These are phyloP conservation scores for Jatropha podagrica DNA, from an alignment of 441 rosid genomes.

Conservation along the genomic window DNA sequence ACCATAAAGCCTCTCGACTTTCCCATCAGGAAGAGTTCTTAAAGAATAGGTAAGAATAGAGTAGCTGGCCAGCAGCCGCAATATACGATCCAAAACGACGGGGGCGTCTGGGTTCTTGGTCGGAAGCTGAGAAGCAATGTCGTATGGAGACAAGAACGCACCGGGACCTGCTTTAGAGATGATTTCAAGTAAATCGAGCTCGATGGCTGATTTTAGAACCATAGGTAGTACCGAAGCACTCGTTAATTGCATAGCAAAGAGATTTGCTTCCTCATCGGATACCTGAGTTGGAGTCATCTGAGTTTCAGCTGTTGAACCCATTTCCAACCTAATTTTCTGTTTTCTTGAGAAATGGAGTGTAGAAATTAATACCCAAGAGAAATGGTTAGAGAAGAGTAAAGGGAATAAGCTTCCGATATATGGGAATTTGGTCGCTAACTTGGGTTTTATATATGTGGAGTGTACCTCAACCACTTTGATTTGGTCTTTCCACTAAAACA, in stretches of 20 bases:
- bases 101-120: constrained; percentile 67
- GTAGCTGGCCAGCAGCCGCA: constrained; percentile 64
- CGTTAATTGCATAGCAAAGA: constrained; percentile 65
- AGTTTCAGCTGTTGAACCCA: constrained; percentile 61
- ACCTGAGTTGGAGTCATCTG: constrained; percentile 62
- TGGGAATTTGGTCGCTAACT: too few relatives aligned
- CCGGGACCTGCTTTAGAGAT: constrained; percentile 54
- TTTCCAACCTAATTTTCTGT: background rate
- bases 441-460: too few relatives aligned
- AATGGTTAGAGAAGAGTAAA: too few relatives aligned
- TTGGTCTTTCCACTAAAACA: too few relatives aligned
- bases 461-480: too few relatives aligned
- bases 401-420: too few relatives aligned
- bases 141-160: constrained; percentile 43
- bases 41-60: constrained; percentile 50
- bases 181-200: constrained; percentile 75
- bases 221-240: constrained; percentile 71
- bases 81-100: constrained; percentile 61
- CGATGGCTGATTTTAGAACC: constrained; percentile 69
- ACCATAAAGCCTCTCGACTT: constrained; percentile 54
- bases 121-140: constrained; percentile 56
- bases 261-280: constrained; percentile 62
- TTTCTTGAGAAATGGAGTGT: too few relatives aligned
- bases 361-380: too few relatives aligned
- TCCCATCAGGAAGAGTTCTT: constrained; percentile 43